Evolutionary conservation across 2,329 filamentous ascomycete species (phyloP).

Genomic region (Calonectria fujianensis): DNA sequence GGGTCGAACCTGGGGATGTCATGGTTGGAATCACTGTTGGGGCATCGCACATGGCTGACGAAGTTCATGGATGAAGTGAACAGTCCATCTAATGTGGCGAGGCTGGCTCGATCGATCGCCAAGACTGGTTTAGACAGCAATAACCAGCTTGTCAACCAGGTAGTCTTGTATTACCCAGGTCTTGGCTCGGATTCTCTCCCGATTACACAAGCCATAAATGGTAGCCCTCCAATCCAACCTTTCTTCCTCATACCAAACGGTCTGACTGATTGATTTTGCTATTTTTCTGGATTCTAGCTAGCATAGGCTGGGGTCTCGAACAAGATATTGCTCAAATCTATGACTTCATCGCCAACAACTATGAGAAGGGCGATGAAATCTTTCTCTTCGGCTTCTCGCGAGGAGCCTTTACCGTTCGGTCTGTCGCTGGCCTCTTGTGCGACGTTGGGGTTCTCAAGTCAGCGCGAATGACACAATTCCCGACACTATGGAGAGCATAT

Average conservation of each 20-base stretch:
- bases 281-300: background rate
- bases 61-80: background rate
- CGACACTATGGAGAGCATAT: constrained; percentile 4
- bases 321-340: background rate
- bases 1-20: background rate
- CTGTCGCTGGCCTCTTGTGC: background rate
- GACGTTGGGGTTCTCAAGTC: background rate
- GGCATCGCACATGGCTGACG: background rate
- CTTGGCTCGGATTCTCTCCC: background rate
- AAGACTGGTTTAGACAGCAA: background rate
- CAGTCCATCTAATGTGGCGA: constrained; percentile 6
- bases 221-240: background rate
- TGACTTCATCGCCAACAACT: constrained; percentile 6
- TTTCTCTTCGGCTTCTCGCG: constrained; percentile 16
- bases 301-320: background rate
- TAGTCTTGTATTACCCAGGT: background rate
- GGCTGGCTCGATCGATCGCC: background rate
- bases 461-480: background rate
- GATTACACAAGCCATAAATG: background rate
- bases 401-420: background rate
- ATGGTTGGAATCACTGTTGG: background rate
- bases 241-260: background rate
- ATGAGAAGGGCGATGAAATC: background rate
- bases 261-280: background rate
- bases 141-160: background rate